Evolutionary conservation across 2,329 filamentous ascomycete species (phyloP).

Genomic region (Harringtonia aguacate): DNA sequence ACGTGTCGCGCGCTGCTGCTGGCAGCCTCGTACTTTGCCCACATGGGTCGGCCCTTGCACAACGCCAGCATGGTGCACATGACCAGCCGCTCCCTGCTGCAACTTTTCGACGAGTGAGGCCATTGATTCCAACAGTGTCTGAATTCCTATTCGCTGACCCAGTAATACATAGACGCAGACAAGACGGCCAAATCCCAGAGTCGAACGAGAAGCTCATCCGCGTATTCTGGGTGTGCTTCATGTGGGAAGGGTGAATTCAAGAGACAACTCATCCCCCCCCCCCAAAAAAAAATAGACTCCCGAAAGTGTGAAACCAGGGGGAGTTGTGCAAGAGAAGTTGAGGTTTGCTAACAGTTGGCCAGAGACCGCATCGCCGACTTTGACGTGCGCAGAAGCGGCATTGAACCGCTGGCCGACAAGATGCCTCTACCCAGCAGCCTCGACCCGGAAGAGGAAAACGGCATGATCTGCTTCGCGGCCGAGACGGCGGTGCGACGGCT

Average conservation of each 20-base stretch:
- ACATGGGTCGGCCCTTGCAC: constrained; percentile 25
- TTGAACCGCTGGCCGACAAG: constrained; percentile 24
- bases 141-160: too few species aligned
- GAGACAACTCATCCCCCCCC: too few species aligned
- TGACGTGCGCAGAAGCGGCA: constrained; percentile 23
- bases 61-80: constrained; percentile 23
- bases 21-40: constrained; percentile 25
- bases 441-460: constrained; percentile 20
- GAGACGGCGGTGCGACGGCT: constrained; percentile 30
- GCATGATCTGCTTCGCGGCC: constrained; percentile 27
- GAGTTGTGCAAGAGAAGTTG: too few species aligned
- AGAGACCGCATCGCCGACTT: constrained; percentile 62
- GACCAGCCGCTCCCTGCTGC: constrained; percentile 20
- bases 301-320: too few species aligned
- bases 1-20: constrained; percentile 24
- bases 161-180: not conserved
- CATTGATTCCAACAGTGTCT: too few species aligned
- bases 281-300: too few species aligned
- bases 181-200: not conserved
- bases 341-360: not conserved
- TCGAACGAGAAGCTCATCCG: constrained; percentile 38
- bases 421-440: constrained; percentile 23
- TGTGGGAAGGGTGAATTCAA: constrained; percentile 66
- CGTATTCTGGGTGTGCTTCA: constrained; percentile 62
- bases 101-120: constrained; percentile 19